phyloP scores from a whole-genome alignment of 495 filamentous ascomycete species.

The Lineolata rhizophorae region DNA sequence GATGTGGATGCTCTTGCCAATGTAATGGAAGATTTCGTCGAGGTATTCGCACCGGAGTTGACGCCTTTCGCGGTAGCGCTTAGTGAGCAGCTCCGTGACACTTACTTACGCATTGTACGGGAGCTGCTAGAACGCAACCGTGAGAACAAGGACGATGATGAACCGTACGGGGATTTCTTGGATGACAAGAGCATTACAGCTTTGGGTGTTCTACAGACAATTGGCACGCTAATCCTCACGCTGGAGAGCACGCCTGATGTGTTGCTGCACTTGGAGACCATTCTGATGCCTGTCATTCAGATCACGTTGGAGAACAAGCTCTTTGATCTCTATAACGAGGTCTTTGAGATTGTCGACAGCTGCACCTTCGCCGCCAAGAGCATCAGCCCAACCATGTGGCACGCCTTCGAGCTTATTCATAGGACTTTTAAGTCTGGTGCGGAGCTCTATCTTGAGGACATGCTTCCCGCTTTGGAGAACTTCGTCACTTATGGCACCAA shows the following conservation, averaged over 20 bases:
- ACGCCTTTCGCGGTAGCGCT: conserved; percentile 96
- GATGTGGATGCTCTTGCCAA: conserved; percentile 91
- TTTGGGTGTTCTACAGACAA: conserved; percentile 88
- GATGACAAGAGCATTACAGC: conserved; percentile 98
- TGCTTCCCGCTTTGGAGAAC: conserved; percentile 94
- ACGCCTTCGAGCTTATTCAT: conserved; percentile 90
- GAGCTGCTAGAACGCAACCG: conserved; percentile 72
- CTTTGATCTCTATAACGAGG: conserved; percentile 89
- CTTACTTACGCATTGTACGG: conserved; percentile 80
- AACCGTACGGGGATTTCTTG: conserved; percentile 76
- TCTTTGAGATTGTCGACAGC: conserved; percentile 97
- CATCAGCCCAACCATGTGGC: conserved; percentile 94
- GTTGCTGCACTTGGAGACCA: conserved; percentile 75
- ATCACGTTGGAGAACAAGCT: conserved; percentile 95
- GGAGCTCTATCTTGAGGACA: conserved; percentile 94
- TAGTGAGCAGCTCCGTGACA: conserved; percentile 89
- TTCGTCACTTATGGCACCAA: conserved; percentile 78
- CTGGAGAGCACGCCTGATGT: conserved; percentile 93
- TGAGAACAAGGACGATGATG: conserved; percentile 36
- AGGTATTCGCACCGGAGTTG: conserved; percentile 86
- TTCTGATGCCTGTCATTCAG: conserved; percentile 89
- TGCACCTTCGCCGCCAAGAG: conserved; percentile 96
- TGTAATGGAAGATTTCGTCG: conserved; percentile 99
- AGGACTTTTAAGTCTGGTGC: conserved; percentile 91
- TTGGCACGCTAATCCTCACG: conserved; percentile 89